Percentiles rank a stretch among this genome's conserved stretches.
Conservation (phyloP, 23 red algal species). For the Chondrus crispus region DNA sequence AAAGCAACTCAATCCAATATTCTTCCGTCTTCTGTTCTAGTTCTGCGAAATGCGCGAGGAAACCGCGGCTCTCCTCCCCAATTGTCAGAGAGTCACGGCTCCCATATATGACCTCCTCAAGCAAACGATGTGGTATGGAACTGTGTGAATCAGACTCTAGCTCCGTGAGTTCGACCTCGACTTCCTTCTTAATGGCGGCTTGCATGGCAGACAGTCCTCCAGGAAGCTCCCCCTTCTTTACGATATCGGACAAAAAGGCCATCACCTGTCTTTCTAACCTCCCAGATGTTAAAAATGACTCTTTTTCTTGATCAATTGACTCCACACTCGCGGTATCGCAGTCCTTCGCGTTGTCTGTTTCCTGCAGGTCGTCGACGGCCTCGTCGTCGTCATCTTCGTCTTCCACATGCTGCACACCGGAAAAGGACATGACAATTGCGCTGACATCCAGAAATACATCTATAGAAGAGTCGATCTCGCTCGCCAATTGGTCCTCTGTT, state of each 20-base stretch:
- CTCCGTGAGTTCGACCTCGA: slow-evolving; percentile 31
- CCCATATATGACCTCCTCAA: slow-evolving; percentile 54
- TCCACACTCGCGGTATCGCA: slow-evolving; percentile 6
- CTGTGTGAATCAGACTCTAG: slow-evolving; percentile 55
- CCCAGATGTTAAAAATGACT: slow-evolving; percentile 50
- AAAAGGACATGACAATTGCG: slow-evolving; percentile 16
- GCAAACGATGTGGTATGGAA: slow-evolving; percentile 26
- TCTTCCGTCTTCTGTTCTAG: slow-evolving; percentile 29
- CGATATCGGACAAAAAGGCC: slow-evolving; percentile 31
- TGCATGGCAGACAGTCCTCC: slow-evolving; percentile 35
- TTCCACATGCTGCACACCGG: slow-evolving; percentile 26
- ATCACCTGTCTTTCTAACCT: slow-evolving; percentile 27
- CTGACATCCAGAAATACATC: slow-evolving; percentile 48
- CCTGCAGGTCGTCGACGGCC: neutral
- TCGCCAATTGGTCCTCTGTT: slow-evolving; percentile 61
- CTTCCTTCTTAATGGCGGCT: slow-evolving; percentile 47
- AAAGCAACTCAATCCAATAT: slow-evolving; percentile 58
- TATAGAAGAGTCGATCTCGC: slow-evolving; percentile 38
- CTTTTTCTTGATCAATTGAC: slow-evolving; percentile 16
- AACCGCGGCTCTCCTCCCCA: slow-evolving; percentile 27
- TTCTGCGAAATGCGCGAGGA: neutral
- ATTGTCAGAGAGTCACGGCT: neutral
- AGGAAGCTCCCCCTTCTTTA: slow-evolving; percentile 18
- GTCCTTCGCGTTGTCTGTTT: neutral
- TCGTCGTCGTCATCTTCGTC: slow-evolving; percentile 22